phyloP scores from a whole-genome alignment of 768 basidiomycete species.

The Pulveroboletus sp. region DNA sequence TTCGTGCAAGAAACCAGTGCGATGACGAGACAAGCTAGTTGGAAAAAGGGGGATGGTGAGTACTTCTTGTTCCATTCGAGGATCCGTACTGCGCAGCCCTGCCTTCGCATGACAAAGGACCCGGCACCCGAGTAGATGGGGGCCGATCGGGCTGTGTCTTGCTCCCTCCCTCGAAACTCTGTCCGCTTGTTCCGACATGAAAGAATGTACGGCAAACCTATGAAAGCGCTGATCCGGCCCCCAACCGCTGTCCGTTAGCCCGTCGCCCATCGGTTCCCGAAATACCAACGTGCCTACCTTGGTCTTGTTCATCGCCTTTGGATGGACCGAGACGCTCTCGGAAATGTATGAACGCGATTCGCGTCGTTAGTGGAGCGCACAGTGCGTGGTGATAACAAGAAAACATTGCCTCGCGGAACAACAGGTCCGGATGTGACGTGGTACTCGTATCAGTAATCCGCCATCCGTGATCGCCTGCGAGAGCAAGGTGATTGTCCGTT shows the following conservation, averaged over 20 bases:
- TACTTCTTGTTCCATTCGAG: neutral
- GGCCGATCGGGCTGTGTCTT: conserved; percentile 10
- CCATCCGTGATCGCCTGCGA: too few relatives aligned
- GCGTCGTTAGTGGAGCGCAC: too few relatives aligned
- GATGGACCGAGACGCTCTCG: too few relatives aligned
- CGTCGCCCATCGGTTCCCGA: too few relatives aligned
- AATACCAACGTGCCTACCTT: too few relatives aligned
- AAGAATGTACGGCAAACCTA: neutral
- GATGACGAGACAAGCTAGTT: neutral
- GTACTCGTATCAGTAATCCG: too few relatives aligned
- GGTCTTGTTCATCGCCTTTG: too few relatives aligned
- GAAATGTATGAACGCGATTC: too few relatives aligned
- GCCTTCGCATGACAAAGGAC: neutral
- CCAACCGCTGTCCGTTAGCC: neutral
- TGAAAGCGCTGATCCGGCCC: neutral
- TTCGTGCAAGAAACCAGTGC: too few relatives aligned
- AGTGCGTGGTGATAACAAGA: too few relatives aligned
- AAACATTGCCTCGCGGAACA: too few relatives aligned
- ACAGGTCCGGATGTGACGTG: too few relatives aligned
- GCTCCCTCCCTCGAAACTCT: neutral
- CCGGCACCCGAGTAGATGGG: neutral
- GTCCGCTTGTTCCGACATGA: neutral
- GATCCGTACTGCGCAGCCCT: neutral
- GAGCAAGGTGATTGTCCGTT: neutral
- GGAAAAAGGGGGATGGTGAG: neutral